Conservation (phyloP, 108 stramenopile species). For the Cyclotella cryptica region DNA sequence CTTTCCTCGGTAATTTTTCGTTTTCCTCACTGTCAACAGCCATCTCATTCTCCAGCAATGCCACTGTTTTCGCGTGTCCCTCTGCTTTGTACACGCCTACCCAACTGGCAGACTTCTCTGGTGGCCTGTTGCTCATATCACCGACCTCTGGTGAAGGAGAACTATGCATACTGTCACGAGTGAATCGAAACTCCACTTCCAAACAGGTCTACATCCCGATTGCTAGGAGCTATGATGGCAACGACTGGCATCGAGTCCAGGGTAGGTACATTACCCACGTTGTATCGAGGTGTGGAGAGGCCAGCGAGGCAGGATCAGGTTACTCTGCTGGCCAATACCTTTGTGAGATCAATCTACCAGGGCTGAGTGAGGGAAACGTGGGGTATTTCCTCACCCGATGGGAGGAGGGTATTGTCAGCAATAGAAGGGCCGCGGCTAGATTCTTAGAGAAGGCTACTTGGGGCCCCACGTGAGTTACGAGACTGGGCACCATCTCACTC, state of each 20-base stretch:
- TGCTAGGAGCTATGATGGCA: constrained; percentile 38
- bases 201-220: constrained; percentile 33
- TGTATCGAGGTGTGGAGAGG: constrained; percentile 13
- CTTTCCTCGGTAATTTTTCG: too few species aligned
- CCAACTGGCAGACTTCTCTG: background rate
- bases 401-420: background rate
- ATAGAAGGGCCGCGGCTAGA: constrained; percentile 26
- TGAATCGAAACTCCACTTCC: background rate
- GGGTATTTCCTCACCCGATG: constrained; percentile 34
- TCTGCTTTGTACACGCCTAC: constrained; percentile 7
- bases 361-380: constrained; percentile 1
- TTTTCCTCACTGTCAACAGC: background rate
- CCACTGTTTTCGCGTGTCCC: constrained; percentile 12
- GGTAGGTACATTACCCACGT: constrained; percentile 27
- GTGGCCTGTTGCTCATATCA: constrained; percentile 11
- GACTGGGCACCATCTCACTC: background rate
- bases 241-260: constrained; percentile 20
- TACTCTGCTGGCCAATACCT: constrained; percentile 17
- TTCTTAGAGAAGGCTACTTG: constrained; percentile 46
- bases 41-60: constrained; percentile 2
- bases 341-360: constrained; percentile 28
- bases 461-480: constrained; percentile 30
- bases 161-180: constrained; percentile 33
- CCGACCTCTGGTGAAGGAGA: constrained; percentile 9
- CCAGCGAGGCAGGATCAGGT: constrained; percentile 4